These are phyloP conservation scores for Hexamita inflata DNA, from an alignment of 208 protist genomes.

Conservation along the genomic window DNA sequence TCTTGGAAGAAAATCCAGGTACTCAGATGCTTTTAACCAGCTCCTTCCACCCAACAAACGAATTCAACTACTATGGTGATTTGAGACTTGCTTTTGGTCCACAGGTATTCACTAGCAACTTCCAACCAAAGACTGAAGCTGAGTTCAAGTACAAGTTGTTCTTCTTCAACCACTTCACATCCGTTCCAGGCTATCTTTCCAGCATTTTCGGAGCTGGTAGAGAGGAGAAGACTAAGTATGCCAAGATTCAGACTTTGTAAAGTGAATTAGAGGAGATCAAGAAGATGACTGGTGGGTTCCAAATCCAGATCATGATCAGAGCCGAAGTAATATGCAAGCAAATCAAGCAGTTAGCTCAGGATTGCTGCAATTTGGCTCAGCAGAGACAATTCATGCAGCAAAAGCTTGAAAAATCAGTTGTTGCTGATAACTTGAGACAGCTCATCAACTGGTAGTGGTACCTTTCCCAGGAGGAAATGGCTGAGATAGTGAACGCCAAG, in stretches of 20 bases:
- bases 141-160: not conserved
- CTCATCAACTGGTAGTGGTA: not conserved
- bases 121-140: not conserved
- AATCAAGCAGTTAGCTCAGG: too few relatives aligned
- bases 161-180: not conserved
- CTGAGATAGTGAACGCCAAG: too few relatives aligned
- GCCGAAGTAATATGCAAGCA: too few relatives aligned
- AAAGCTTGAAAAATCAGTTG: not conserved
- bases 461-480: not conserved
- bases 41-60: not conserved
- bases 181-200: not conserved
- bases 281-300: too few relatives aligned
- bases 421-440: not conserved
- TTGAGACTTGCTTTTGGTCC: not conserved
- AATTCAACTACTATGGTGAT: not conserved
- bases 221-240: too few relatives aligned
- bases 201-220: too few relatives aligned
- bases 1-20: not conserved
- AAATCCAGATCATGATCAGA: too few relatives aligned
- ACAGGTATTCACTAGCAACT: not conserved
- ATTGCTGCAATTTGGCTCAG: too few relatives aligned
- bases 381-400: too few relatives aligned
- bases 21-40: not conserved
- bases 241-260: too few relatives aligned
- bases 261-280: too few relatives aligned